phyloP scores from a whole-genome alignment of 257 asterid genomes.

The Rhazya stricta region DNA sequence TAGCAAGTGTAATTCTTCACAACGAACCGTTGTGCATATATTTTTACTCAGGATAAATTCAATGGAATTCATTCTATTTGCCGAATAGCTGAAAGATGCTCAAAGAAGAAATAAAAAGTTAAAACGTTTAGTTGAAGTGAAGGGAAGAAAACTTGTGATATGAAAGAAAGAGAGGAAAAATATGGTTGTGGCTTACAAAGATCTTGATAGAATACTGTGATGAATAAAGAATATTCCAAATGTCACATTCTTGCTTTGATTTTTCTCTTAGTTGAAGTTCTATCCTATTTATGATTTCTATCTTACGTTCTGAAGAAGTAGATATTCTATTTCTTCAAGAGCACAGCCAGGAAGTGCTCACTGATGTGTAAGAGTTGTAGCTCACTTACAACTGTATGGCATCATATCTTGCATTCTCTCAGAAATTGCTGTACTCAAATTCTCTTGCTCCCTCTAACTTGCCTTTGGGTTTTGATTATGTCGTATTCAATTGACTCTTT shows the following conservation, averaged over 20 bases:
- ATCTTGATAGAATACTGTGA: not conserved
- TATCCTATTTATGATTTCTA: not conserved
- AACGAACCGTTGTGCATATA: too few species aligned
- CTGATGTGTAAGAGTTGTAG: not conserved
- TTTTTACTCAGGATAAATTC: not conserved
- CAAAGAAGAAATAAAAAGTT: not conserved
- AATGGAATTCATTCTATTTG: not conserved
- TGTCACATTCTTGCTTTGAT: not conserved
- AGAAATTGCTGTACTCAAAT: not conserved
- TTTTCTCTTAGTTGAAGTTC: not conserved
- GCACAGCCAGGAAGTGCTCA: not conserved
- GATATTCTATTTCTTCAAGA: not conserved
- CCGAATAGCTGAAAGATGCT: not conserved
- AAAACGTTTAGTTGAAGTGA: not conserved
- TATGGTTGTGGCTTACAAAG: not conserved
- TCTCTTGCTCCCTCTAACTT: not conserved
- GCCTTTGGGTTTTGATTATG: not conserved
- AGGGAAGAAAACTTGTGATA: not conserved
- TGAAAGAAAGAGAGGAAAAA: not conserved
- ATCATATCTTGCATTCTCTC: not conserved
- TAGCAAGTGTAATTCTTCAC: too few species aligned
- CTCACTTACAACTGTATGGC: not conserved
- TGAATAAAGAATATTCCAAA: not conserved
- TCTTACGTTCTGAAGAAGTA: not conserved
- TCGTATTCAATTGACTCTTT: not conserved